Evolutionary conservation across 140 eudicot genomes (phyloP), one percentile per base, ranked within the genome.

Genomic region (Ambrosia hybrid): DNA sequence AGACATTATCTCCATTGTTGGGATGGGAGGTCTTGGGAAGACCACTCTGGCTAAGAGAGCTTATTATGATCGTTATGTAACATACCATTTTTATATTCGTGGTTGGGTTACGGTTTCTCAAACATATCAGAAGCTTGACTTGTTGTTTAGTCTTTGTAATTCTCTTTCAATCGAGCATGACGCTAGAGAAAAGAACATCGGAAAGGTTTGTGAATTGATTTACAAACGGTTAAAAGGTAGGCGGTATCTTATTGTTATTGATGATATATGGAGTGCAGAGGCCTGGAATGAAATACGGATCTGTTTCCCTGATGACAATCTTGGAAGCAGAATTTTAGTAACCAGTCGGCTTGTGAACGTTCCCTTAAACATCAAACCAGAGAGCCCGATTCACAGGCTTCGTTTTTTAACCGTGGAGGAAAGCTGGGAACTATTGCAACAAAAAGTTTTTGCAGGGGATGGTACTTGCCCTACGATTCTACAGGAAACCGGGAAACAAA

Each of bases 81-180:
- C 17, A n/a, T 14, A 73, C 57, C 79, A 71, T 41, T 83, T 79
- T 21, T 67, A 76, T 56, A 48, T 60, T 12, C 65, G 48, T 10
- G 88, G 73, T 14, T 83, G 87, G 87, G 66, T 66, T 53, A 57
- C 46, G 21, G 71, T 72, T 43, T 83, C 84, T n/a, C 88, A 83
- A 66, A 70, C 39, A 13, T 80, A 75, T 69, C 48, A 13, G 39
- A 78, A 70, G 78, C 52, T 46, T 49, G 57, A 67, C 30, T 33
- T 84, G 51, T 49, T 84, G 51, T 41, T 17, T 14, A 59, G 68
- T 21, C 67, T 84, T 53, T 70, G 76, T 37, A 57, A 73, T 51
- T 70, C 45, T 14, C 63, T 78, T 48, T 62, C 65, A 11, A 53
- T 21, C 4, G 9, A 9, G 13, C 0, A 11, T 13, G 61, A 57